A percentile compares a stretch with the other conserved stretches of the same genome.
phyloP scores from a whole-genome alignment of 495 filamentous ascomycete species.

The Neurospora sp. region DNA sequence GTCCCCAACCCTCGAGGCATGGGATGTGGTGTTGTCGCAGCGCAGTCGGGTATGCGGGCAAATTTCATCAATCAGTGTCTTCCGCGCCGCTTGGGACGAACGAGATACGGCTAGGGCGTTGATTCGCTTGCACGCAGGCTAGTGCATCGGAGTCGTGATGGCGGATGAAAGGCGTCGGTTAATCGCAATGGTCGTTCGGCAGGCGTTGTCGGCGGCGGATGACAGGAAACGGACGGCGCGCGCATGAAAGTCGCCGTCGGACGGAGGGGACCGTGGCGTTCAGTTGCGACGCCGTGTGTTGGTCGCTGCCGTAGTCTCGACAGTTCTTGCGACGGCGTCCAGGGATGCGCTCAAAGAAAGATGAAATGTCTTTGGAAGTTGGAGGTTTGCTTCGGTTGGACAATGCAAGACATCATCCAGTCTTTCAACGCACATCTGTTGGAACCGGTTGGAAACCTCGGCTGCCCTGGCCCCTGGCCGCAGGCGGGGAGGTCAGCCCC shows the following conservation, averaged over 20 bases:
- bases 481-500: background rate
- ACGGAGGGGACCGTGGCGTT: background rate
- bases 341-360: background rate
- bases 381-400: background rate
- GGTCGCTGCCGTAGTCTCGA: background rate
- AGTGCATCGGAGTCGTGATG: background rate
- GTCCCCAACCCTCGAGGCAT: background rate
- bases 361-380: background rate
- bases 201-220: background rate
- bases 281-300: background rate
- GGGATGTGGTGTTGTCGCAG: background rate
- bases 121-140: background rate
- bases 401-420: background rate
- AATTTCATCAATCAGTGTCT: background rate
- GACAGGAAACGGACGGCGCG: background rate
- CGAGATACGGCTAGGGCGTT: background rate
- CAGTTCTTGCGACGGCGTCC: background rate
- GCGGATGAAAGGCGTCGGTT: background rate
- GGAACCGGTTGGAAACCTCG: background rate
- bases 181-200: background rate
- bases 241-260: too few species aligned
- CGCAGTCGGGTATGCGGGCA: background rate
- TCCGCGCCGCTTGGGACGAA: background rate
- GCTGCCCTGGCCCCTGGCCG: background rate
- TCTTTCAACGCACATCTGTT: background rate